Base-by-base conservation (phyloP, 2,329 filamentous ascomycete genomes). In the Fusarium burgessii region DNA sequence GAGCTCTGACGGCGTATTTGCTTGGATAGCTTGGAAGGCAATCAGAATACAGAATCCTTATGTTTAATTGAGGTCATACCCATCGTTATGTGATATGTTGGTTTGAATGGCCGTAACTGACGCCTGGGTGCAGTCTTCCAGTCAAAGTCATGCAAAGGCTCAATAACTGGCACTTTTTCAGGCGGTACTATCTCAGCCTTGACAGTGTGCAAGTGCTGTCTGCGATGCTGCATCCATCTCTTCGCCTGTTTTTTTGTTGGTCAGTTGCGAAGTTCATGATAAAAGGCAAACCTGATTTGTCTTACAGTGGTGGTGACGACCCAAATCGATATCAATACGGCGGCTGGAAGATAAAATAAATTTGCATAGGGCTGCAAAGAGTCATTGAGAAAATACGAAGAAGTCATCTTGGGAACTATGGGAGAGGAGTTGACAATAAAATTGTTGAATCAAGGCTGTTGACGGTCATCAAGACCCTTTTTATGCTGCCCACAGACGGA, bases 1-100 rank as follows among this genome's bases (percentile, higher is more conserved):
- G 17, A 89, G 81, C 15, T 88, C 83, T 0, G 85, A 86, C 0
- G 84, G 83, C 0, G 79, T 73, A 29, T 83, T 79, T 15, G 79
- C 78, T 27, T 81, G 81, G 5, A 88, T 76, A 5, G 80, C 86
- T 87, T 15, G 0, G 7, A 20, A 20, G 7, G 25, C 2, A 56
- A 25, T 62, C 14, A 46, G 52, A 49, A 12, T 2, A 15, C 7
- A 4, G 3, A 3, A 9, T 9, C 0, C 2, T 6, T 0, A 14
- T 10, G 7, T 20, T 15, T 17, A 2, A 27, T 5, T 14, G 35
- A 9, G 29, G 7, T 2, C 27, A 15, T 55, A 72, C 68, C 68
- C 68, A 71, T 71, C 0, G 68, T 70, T 20, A 71, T 71, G 35
- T 71, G 66, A 35, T 71, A 71, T 25, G 66, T 71, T 4, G 68